Conservation (phyloP, 2,329 filamentous ascomycete genomes). For the Colletotrichum shisoi region DNA sequence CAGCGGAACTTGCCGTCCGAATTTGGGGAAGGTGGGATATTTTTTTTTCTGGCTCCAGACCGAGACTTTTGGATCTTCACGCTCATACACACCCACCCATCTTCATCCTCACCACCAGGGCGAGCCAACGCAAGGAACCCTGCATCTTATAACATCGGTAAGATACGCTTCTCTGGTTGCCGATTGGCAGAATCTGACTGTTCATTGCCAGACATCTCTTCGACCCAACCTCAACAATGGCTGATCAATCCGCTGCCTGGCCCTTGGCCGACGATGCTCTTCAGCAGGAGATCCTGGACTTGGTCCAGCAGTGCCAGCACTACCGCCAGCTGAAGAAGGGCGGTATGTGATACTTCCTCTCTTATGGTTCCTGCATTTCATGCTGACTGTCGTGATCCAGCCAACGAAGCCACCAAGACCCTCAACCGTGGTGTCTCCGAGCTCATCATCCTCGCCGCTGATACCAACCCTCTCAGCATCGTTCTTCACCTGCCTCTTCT, state of each 20-base stretch:
- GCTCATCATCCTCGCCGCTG: slow-evolving; percentile 86
- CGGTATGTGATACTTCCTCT: slow-evolving; percentile 61
- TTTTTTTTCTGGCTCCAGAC: slow-evolving; percentile 39
- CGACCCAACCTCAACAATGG: slow-evolving; percentile 33
- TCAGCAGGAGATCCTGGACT: slow-evolving; percentile 82
- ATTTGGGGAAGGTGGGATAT: slow-evolving; percentile 36
- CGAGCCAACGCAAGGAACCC: slow-evolving; percentile 70
- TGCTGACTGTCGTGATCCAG: slow-evolving; percentile 12
- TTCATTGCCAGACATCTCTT: slow-evolving; percentile 17
- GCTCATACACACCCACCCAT: slow-evolving; percentile 16
- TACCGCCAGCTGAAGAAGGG: slow-evolving; percentile 86
- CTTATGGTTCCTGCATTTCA: slow-evolving; percentile 54
- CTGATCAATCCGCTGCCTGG: slow-evolving; percentile 59
- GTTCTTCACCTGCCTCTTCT: slow-evolving; percentile 88
- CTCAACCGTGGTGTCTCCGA: slow-evolving; percentile 91
- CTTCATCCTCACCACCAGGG: slow-evolving; percentile 51
- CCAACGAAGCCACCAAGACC: slow-evolving; percentile 73
- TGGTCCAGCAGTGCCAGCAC: slow-evolving; percentile 76
- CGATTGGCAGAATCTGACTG: slow-evolving; percentile 1
- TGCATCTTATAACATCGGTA: slow-evolving; percentile 45
- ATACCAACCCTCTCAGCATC: slow-evolving; percentile 87
- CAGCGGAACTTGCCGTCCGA: slow-evolving; percentile 28
- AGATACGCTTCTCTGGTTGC: background rate
- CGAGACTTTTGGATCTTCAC: slow-evolving; percentile 23
- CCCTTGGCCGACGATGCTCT: slow-evolving; percentile 76